phyloP scores from a whole-genome alignment of 257 asterid species.

The Gentiana straminea region DNA sequence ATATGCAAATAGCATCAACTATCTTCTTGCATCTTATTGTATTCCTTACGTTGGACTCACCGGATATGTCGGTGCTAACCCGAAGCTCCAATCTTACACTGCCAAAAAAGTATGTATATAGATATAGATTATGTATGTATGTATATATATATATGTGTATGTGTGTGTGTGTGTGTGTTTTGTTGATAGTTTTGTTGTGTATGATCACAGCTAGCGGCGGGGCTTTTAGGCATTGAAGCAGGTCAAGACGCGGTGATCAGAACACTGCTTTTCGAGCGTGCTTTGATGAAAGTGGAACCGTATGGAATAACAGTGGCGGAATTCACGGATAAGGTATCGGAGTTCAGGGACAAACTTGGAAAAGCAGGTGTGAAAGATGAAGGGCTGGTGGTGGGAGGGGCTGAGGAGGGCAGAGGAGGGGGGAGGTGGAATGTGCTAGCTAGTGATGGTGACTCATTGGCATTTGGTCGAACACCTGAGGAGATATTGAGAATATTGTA shows the following conservation, averaged over 20 bases:
- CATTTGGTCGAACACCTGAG: constrained; percentile 59
- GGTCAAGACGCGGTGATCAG: constrained; percentile 46
- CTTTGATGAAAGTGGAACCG: constrained; percentile 5
- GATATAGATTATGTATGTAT: neutral
- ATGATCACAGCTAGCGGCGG: constrained; percentile 27
- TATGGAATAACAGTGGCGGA: constrained; percentile 26
- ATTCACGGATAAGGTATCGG: constrained; percentile 24
- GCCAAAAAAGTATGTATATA: constrained; percentile 41
- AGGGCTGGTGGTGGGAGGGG: constrained; percentile 40
- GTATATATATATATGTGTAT: too few relatives aligned
- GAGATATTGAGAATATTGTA: constrained; percentile 67
- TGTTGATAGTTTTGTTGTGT: neutral
- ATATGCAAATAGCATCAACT: constrained; percentile 61
- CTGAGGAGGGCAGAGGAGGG: constrained; percentile 49
- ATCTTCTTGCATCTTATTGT: constrained; percentile 64
- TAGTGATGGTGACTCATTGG: constrained; percentile 36
- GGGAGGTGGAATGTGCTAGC: constrained; percentile 48
- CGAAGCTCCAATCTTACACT: constrained; percentile 35
- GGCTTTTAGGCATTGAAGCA: constrained; percentile 42
- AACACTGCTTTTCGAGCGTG: constrained; percentile 14
- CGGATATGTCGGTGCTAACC: constrained; percentile 84
- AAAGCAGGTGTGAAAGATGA: constrained; percentile 54
- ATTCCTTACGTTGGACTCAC: constrained; percentile 87
- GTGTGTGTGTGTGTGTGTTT: too few relatives aligned
- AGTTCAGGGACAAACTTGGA: constrained; percentile 40